Evolutionary conservation across 2,329 filamentous ascomycete species (phyloP).

Genomic region (Phaeosphaeriaceae sp.): DNA sequence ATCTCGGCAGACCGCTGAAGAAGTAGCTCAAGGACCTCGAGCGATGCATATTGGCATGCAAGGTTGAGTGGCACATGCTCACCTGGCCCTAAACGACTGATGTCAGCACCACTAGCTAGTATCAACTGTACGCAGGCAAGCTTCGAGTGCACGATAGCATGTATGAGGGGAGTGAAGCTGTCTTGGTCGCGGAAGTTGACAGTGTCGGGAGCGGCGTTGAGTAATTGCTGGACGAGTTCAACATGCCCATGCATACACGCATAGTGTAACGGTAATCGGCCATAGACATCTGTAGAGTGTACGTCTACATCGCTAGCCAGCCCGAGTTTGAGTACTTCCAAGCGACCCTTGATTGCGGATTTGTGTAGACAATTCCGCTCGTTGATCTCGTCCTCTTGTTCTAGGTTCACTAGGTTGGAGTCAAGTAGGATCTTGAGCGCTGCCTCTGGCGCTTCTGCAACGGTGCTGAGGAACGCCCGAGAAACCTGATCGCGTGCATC

Average conservation of each 20-base stretch:
- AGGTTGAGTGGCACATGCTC: constrained; percentile 95
- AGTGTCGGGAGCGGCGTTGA: constrained; percentile 72
- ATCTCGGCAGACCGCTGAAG: constrained; percentile 81
- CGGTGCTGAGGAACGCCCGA: constrained; percentile 85
- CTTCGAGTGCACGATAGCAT: constrained; percentile 89
- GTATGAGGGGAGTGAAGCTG: constrained; percentile 95
- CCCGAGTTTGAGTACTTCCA: constrained; percentile 76
- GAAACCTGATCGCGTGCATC: constrained; percentile 79
- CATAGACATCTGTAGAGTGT: constrained; percentile 87
- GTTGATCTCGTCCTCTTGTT: constrained; percentile 96
- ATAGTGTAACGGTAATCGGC: constrained; percentile 91
- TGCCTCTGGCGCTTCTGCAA: constrained; percentile 81
- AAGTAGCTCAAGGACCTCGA: constrained; percentile 83
- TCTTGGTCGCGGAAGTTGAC: constrained; percentile 92
- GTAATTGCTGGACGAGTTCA: constrained; percentile 77
- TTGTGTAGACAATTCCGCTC: constrained; percentile 96
- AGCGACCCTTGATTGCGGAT: constrained; percentile 90
- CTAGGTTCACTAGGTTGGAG: constrained; percentile 84
- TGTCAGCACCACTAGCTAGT: constrained; percentile 77
- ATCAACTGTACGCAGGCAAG: constrained; percentile 80
- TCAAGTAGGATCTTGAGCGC: constrained; percentile 78
- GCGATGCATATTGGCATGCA: constrained; percentile 90
- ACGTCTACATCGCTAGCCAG: constrained; percentile 78
- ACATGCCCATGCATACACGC: constrained; percentile 92
- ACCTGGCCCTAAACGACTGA: constrained; percentile 83